A percentile compares a stretch with the other conserved stretches of the same genome.
phyloP scores from a whole-genome alignment of 1,139 yeast genomes.

The Hyphopichia fennica region DNA sequence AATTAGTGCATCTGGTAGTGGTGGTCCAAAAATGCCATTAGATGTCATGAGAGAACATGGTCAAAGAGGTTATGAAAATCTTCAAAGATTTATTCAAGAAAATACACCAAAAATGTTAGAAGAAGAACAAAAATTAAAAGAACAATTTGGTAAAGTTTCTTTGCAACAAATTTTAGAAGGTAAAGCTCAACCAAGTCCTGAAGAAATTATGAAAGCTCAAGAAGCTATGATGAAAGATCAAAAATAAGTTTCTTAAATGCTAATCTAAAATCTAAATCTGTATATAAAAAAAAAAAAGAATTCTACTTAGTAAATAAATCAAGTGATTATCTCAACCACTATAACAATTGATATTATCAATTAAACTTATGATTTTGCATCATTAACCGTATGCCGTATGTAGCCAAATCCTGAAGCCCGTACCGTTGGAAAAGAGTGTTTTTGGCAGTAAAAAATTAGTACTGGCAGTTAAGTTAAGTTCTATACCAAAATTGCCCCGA shows the following conservation, averaged over 20 bases:
- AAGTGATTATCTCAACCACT: too few relatives aligned
- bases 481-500: too few relatives aligned
- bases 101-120: conserved; percentile 85
- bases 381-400: too few relatives aligned
- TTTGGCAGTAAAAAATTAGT: too few relatives aligned
- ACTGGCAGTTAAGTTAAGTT: too few relatives aligned
- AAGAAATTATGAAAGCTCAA: conserved; percentile 74
- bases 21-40: conserved; percentile 80
- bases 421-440: too few relatives aligned
- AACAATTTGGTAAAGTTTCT: conserved; percentile 76
- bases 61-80: conserved; percentile 81
- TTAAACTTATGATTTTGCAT: too few relatives aligned
- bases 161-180: conserved; percentile 72
- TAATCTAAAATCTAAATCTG: background rate
- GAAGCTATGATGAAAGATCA: conserved; percentile 22
- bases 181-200: conserved; percentile 85
- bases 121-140: conserved; percentile 77
- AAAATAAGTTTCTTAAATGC: background rate
- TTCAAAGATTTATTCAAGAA: conserved; percentile 80
- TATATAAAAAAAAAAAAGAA: background rate
- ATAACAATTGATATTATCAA: too few relatives aligned
- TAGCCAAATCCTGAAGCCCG: too few relatives aligned
- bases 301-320: background rate
- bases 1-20: conserved; percentile 30
- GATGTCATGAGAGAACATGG: conserved; percentile 92